phyloP scores from a whole-genome alignment of 2,329 filamentous ascomycete genomes.

The Colletotrichum cordylinicola region DNA sequence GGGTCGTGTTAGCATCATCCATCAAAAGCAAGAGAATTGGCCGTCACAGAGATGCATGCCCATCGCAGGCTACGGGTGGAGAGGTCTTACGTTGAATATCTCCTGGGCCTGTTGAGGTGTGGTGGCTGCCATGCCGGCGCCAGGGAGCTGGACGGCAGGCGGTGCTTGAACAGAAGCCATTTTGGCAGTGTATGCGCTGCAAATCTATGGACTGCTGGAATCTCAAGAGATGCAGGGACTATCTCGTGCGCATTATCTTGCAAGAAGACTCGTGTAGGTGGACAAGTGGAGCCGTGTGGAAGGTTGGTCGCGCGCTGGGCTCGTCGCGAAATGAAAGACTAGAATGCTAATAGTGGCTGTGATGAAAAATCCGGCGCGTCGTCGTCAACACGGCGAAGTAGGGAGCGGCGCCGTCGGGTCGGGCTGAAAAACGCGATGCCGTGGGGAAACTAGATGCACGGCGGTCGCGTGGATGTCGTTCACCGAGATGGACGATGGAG shows the following conservation, averaged over 20 bases:
- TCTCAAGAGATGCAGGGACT: slow-evolving; percentile 20
- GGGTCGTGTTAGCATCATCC: slow-evolving; percentile 14
- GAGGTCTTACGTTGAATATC: slow-evolving; percentile 65
- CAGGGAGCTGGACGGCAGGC: slow-evolving; percentile 71
- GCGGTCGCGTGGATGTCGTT: slow-evolving; percentile 16
- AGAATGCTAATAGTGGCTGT: slow-evolving; percentile 15
- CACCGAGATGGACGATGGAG: slow-evolving; percentile 21
- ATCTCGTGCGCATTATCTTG: slow-evolving; percentile 24
- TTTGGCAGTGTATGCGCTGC: slow-evolving; percentile 3
- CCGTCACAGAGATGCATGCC: neutral
- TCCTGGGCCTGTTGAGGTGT: slow-evolving; percentile 82
- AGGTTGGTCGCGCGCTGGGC: slow-evolving; percentile 18
- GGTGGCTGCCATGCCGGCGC: slow-evolving; percentile 67
- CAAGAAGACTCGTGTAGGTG: neutral
- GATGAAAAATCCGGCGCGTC: slow-evolving; percentile 21
- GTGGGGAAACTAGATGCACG: slow-evolving; percentile 15
- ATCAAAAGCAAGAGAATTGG: neutral
- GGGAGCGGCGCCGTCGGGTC: slow-evolving; percentile 4
- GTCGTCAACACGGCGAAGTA: neutral
- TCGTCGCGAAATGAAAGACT: slow-evolving; percentile 24
- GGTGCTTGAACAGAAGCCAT: slow-evolving; percentile 85
- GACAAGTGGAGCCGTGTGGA: slow-evolving; percentile 14
- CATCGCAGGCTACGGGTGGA: neutral
- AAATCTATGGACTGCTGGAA: slow-evolving; percentile 21
- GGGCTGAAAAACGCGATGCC: slow-evolving; percentile 6